Evolutionary conservation across 179 eudicot genomes (phyloP).

Genomic region (Nepenthes alata): DNA sequence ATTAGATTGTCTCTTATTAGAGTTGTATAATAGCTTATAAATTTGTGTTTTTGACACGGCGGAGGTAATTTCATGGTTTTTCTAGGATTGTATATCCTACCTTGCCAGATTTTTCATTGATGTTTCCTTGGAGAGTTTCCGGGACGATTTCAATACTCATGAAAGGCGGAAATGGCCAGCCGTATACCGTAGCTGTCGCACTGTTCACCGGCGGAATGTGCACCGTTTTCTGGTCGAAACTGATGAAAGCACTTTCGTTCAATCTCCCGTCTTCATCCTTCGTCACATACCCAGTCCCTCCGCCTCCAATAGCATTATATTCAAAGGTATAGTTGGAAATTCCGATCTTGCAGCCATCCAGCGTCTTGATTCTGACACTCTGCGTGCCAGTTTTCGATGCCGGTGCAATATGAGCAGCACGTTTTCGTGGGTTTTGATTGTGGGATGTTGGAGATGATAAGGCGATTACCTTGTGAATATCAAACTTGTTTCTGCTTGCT

Average conservation of each 20-base stretch:
- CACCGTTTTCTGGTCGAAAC: slow-evolving; percentile 30
- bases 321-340: slow-evolving; percentile 44
- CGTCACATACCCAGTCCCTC: slow-evolving; percentile 25
- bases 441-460: background rate
- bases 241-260: slow-evolving; percentile 18
- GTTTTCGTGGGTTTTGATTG: background rate
- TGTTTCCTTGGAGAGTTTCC: slow-evolving; percentile 30
- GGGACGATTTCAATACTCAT: slow-evolving; percentile 44
- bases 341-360: slow-evolving; percentile 42
- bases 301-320: slow-evolving; percentile 48
- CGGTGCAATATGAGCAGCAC: background rate
- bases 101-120: slow-evolving; percentile 43
- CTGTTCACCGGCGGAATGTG: slow-evolving; percentile 45
- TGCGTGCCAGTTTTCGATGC: background rate
- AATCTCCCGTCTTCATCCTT: slow-evolving; percentile 5
- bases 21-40: too few species aligned
- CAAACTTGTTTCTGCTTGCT: background rate
- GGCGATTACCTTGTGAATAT: background rate
- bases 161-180: slow-evolving; percentile 50
- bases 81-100: slow-evolving; percentile 11
- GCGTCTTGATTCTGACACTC: slow-evolving; percentile 32
- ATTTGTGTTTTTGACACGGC: too few species aligned
- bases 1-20: too few species aligned
- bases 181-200: slow-evolving; percentile 35
- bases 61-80: too few species aligned